These are phyloP conservation scores for Tolypocladium sp. DNA, from an alignment of 2,329 filamentous ascomycete genomes.

Conservation along the genomic window DNA sequence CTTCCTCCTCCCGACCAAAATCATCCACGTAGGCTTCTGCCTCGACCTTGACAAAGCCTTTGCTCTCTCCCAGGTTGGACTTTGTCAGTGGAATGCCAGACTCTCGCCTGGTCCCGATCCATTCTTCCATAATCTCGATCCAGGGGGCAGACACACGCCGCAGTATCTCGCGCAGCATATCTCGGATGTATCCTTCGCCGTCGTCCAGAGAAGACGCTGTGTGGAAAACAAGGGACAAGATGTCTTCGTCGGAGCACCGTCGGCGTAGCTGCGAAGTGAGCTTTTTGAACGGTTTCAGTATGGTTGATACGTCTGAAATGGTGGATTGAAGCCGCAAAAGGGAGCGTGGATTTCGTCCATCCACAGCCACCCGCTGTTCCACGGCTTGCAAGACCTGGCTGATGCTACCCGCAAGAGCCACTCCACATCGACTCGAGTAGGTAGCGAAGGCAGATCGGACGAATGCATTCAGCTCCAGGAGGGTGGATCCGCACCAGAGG, in stretches of 20 bases:
- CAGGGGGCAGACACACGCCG: constrained; percentile 55
- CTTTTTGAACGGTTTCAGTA: constrained; percentile 42
- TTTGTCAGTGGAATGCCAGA: constrained; percentile 44
- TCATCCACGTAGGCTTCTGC: constrained; percentile 47
- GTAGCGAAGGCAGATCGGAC: constrained; percentile 35
- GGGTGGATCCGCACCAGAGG: constrained; percentile 36
- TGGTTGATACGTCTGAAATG: constrained; percentile 33
- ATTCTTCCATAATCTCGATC: constrained; percentile 59
- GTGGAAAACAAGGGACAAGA: constrained; percentile 53
- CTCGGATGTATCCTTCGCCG: constrained; percentile 49
- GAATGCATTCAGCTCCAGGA: constrained; percentile 36
- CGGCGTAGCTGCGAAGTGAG: constrained; percentile 38
- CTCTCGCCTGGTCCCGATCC: constrained; percentile 62
- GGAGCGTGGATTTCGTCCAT: constrained; percentile 32
- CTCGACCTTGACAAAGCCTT: constrained; percentile 53
- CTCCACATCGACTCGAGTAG: constrained; percentile 33
- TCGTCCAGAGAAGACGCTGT: constrained; percentile 57
- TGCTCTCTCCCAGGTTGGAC: constrained; percentile 30
- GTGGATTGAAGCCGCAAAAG: constrained; percentile 43
- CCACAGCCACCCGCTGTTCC: constrained; percentile 37
- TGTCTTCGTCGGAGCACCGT: constrained; percentile 45
- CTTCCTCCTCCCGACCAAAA: constrained; percentile 45
- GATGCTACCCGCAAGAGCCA: constrained; percentile 43
- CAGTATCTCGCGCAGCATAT: constrained; percentile 59
- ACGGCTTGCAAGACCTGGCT: constrained; percentile 38